Evolutionary conservation across 306 rosid species (phyloP).

Genomic region (Sicyos baderoa): DNA sequence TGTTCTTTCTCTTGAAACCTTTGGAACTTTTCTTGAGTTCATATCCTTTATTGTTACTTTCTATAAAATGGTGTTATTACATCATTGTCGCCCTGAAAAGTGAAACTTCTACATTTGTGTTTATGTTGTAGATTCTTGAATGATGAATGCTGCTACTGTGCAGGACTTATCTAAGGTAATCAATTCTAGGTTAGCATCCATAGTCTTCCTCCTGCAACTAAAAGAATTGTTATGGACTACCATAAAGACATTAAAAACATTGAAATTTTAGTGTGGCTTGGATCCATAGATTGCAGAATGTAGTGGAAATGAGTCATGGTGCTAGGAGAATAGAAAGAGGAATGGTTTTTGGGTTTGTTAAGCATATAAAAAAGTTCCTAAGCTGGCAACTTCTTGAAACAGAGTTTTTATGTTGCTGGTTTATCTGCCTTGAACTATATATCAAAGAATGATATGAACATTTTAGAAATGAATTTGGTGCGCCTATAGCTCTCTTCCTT

Average conservation of each 20-base stretch:
- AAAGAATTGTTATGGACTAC: constrained; percentile 3
- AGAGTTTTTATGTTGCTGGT: neutral
- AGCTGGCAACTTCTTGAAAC: neutral
- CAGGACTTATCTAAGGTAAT: constrained; percentile 21
- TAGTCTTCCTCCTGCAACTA: constrained; percentile 15
- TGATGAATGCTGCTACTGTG: constrained; percentile 17
- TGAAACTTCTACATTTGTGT: constrained; percentile 14
- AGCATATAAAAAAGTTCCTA: neutral
- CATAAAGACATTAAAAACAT: neutral
- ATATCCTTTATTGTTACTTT: constrained; percentile 11
- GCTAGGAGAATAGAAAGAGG: neutral
- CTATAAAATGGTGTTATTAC: constrained; percentile 18
- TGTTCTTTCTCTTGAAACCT: constrained; percentile 7
- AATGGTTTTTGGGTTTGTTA: neutral
- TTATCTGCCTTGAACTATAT: neutral
- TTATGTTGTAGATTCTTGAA: constrained; percentile 19
- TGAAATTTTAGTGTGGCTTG: neutral
- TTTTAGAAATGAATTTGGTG: neutral
- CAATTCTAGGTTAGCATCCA: constrained; percentile 17
- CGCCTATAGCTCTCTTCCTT: neutral
- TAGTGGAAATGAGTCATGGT: constrained; percentile 10
- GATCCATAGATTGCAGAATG: neutral
- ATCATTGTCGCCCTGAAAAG: constrained; percentile 13
- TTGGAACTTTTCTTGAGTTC: constrained; percentile 11
- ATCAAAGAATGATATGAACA: neutral